A percentile compares a stretch with the other conserved stretches of the same genome.
Conservation (phyloP, 768 basidiomycete genomes). For the Crucibulum laeve region DNA sequence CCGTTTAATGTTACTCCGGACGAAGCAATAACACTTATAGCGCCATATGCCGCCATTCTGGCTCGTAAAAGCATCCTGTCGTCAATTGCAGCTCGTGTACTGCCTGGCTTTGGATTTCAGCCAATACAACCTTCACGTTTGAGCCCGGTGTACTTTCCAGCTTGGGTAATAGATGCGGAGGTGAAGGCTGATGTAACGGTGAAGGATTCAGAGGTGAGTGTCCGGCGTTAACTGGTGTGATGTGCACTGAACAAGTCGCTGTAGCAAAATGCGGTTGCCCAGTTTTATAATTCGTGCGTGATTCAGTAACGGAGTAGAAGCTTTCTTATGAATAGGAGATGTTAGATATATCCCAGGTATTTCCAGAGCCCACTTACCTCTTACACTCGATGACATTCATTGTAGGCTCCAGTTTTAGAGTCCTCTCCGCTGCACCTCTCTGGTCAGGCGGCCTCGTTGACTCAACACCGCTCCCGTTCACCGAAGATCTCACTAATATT, state of each 20-base stretch:
- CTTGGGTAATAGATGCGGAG: slow-evolving; percentile 58
- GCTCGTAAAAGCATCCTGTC: slow-evolving; percentile 17
- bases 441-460: slow-evolving; percentile 19
- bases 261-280: too few relatives aligned
- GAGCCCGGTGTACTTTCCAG: slow-evolving; percentile 55
- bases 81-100: slow-evolving; percentile 27
- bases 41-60: slow-evolving; percentile 22
- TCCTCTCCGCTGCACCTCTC: slow-evolving; percentile 42
- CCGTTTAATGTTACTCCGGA: slow-evolving; percentile 47
- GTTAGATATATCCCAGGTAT: too few relatives aligned
- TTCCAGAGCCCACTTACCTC: too few relatives aligned
- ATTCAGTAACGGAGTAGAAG: too few relatives aligned
- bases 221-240: too few relatives aligned
- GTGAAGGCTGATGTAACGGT: slow-evolving; percentile 31
- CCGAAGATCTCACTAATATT: slow-evolving; percentile 40
- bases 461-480: slow-evolving; percentile 38
- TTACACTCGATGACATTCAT: neutral
- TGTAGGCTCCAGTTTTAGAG: slow-evolving; percentile 37
- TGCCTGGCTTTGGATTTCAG: slow-evolving; percentile 34
- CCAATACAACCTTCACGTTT: slow-evolving; percentile 41
- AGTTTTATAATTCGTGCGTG: neutral
- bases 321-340: too few relatives aligned
- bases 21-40: slow-evolving; percentile 37
- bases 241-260: too few relatives aligned
- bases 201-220: slow-evolving; percentile 23